Evolutionary conservation across 164 flowering plant genomes (phyloP), one percentile per base, ranked within the genome.

Genomic region (Vitis riparia): DNA sequence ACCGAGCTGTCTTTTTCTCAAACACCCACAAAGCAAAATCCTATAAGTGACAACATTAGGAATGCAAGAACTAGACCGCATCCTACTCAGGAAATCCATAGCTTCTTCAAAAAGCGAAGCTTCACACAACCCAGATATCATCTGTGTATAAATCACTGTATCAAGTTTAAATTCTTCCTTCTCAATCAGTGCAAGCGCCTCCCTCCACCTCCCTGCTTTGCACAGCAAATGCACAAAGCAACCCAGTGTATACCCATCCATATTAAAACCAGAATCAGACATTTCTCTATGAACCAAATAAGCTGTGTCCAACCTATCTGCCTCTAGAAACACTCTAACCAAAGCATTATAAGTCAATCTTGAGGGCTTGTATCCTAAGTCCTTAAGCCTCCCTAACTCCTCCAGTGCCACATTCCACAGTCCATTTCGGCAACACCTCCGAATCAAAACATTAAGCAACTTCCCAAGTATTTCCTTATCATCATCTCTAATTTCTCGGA

Each of bases 81-180:
- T 94, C 57, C 85, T 81, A 37, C 79, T 78, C 84, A 94, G 73
- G 32, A 94, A 73, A 50, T 85, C 84, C 92, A 92, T 85, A 71
- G 97, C 98, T 80, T 89, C 98, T 66, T 89, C 94, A 81, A 92
- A 88, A 82, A 86, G 86, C 1, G 97, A 92, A 77, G 92, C 94
- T 78, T 92, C 97, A 84, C 97, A 92, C 74, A 94, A 80, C 52
- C 97, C 98, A 57, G 86, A 79, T 65, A 94, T 89, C 95, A 94
- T 92, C 72, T 81, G 81, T 1, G 88, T 94, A 59, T 87, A 94
- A 56, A 92, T 75, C 44, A 79, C 78, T 9, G 97, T 84, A 74
- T 89, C 83, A 11, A 91, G 88, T 23, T 67, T 81, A 72, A 82
- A 81, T 16, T 89, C 92, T 73, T 91, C 97, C 75, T 81, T 86